Evolutionary conservation across 1,139 yeast genomes (phyloP), one percentile per base, ranked within the genome.

Genomic region (Sugiyamaella grinbergsii): DNA sequence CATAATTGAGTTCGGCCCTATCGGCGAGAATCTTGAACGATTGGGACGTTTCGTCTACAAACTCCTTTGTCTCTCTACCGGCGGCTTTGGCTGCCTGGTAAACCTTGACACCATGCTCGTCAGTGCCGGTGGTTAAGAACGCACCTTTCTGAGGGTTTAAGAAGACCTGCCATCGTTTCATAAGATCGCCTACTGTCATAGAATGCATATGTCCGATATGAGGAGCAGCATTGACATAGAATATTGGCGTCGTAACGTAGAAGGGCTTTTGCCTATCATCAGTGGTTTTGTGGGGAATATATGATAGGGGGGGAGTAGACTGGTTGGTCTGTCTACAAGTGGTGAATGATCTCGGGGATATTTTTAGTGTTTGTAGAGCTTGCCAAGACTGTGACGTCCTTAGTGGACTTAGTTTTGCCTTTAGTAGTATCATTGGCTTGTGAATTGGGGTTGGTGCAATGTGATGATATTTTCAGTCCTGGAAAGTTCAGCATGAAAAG

Each of bases 91-190:
- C 89, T 0, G 85, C 83, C 46, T 78, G 76, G 58, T 89, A 95
- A 33, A 93, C 91, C 71, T 93, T 93, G 55, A 90, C 71, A 0
- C 99, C 99, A 67, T 93, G 98, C 68, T 93, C 99, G 66, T 93
- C 99, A 0, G 98, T 91, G 0, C 99, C 99, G 0, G 98, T 93
- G 8, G 88, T 78, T 63, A 91, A 76, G 54, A 73, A 79, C 10
- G 24, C 47, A 10, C 42, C 38, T 19, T 20, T 34, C 7, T 36
- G 37, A 8, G 54, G 51, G 5, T 76, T 69, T 42, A 70, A 72
- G 41, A 83, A 68, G 20, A 62, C 62, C 42, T 79, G 79, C 96
- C 96, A 91, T 56, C 96, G 74, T 55, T 76, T 79, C 51, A 85
- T 72, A 1, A 84, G 83, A 69, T 93, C 98, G 44, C 93, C 83